These are phyloP conservation scores for Trematosphaeria pertusa DNA, from an alignment of 2,329 filamentous ascomycete species.

Conservation along the genomic window DNA sequence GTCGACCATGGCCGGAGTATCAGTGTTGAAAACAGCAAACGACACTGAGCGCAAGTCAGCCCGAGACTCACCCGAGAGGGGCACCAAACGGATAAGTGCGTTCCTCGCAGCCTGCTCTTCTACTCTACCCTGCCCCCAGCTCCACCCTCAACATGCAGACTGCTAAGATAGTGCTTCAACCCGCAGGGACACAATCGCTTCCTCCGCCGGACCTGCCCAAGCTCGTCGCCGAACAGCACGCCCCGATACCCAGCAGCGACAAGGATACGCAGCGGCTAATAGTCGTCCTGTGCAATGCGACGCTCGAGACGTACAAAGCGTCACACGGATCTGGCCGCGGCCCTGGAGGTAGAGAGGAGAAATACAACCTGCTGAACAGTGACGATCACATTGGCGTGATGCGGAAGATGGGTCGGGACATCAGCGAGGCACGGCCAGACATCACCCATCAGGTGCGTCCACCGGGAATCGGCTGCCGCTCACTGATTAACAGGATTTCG, in stretches of 20 bases:
- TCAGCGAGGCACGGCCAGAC: conserved; percentile 95
- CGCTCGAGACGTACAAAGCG: conserved; percentile 95
- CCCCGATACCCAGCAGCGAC: conserved; percentile 81
- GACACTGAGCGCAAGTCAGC: conserved; percentile 29
- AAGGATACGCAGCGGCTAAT: conserved; percentile 92
- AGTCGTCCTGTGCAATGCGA: conserved; percentile 95
- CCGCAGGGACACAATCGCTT: conserved; percentile 78
- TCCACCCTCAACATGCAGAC: conserved; percentile 16
- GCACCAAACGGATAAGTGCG: conserved; percentile 48
- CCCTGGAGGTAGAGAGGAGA: conserved; percentile 79
- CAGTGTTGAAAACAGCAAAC: conserved; percentile 27
- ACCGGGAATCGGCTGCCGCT: conserved; percentile 1
- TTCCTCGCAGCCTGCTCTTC: conserved; percentile 19
- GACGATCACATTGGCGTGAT: conserved; percentile 99
- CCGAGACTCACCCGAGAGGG: conserved; percentile 44
- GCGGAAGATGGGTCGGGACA: conserved; percentile 99
- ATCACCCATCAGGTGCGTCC: conserved; percentile 93
- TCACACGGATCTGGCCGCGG: conserved; percentile 72
- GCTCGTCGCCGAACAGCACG: conserved; percentile 90
- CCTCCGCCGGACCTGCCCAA: conserved; percentile 90
- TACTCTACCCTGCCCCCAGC: conserved; percentile 9
- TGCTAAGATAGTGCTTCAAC: conserved; percentile 29
- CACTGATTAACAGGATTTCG: conserved; percentile 28
- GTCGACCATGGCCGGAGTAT: conserved; percentile 23
- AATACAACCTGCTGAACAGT: conserved; percentile 97